Conservation (phyloP, 768 basidiomycete species). For the Hygrocybe punicea region DNA sequence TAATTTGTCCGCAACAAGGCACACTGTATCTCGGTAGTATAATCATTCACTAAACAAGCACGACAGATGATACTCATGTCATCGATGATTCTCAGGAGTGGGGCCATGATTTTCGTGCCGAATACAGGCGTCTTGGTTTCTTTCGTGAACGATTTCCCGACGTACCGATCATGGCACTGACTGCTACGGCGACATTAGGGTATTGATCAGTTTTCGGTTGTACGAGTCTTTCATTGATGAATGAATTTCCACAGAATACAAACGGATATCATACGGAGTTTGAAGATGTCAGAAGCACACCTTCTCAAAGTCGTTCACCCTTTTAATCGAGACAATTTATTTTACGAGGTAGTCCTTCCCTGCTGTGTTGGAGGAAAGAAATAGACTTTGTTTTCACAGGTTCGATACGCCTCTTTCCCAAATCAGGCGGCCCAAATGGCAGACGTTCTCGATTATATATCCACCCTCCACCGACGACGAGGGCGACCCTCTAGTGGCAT, state of each 20-base stretch:
- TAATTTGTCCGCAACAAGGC: conserved; percentile 44
- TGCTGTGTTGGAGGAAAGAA: neutral
- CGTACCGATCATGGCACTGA: conserved; percentile 85
- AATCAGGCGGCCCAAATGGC: conserved; percentile 55
- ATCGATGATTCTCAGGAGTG: conserved; percentile 54
- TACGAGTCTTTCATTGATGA: neutral
- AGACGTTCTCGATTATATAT: conserved; percentile 66
- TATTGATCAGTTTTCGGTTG: conserved; percentile 29
- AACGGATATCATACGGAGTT: conserved; percentile 63
- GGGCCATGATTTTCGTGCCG: conserved; percentile 77
- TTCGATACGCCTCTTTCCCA: conserved; percentile 58
- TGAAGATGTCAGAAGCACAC: conserved; percentile 55
- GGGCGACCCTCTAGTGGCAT: conserved; percentile 65
- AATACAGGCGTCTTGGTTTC: conserved; percentile 67
- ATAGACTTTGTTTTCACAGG: conserved; percentile 33
- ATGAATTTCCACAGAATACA: conserved; percentile 53
- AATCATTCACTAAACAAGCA: neutral
- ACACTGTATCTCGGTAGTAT: conserved; percentile 74
- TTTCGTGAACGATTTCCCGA: conserved; percentile 64
- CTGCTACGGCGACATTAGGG: conserved; percentile 75
- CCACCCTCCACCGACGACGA: conserved; percentile 55
- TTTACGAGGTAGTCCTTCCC: conserved; percentile 59
- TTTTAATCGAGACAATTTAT: conserved; percentile 77
- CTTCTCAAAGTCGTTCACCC: conserved; percentile 69
- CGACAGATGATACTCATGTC: neutral